Evolutionary conservation across 148 eudicot species (phyloP), one percentile per base, ranked within the genome.

Genomic region (Polygonum aviculare): DNA sequence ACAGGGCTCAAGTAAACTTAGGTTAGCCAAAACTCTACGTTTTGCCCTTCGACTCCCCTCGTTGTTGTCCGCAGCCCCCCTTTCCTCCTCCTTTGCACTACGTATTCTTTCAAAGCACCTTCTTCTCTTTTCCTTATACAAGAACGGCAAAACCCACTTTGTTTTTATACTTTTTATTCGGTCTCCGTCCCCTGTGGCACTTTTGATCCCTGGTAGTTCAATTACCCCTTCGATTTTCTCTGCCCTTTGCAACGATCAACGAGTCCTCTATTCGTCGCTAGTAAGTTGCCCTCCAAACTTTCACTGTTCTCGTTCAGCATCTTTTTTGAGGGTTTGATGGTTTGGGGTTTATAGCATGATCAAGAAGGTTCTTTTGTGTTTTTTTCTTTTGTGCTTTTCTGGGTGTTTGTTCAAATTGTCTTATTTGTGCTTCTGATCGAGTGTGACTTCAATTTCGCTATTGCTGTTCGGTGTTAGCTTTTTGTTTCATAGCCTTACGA

Each of bases 1-100:
- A 60, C 15, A 22, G 69, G 35, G 38, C 69, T 67, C 39, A 35
- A 67, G 71, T 35, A 35, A 67, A 60, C 38, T 36, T 38, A 67
- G 72, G 72, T 33, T 67, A 67, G 2, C 72, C 72, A 67, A 36
- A 67, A 67, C 72, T 67, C 72, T 67, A 67, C 72, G 72, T 67
- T 67, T 67, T 67, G 71, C 9, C 71, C 71, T 65, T 65, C 40
- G 9, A 31, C 38, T n/a, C 65, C 7, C 35, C 67, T 62, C 69
- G 31, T 59, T 21, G 65, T n/a, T 67, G 21, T 15, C 72, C 21
- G 19, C 72, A 38, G 41, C 72, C 72, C 41, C 41, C 16, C 14
- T 65, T 16, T 35, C 19, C 72, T 5, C 12, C 69, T 11, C 15
- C 15, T 67, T 5, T 67, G 16, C 38, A 35, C 5, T 35, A 36